Evolutionary conservation across 257 asterid genomes (phyloP).

Genomic region (Solanum pimpinellifolium): DNA sequence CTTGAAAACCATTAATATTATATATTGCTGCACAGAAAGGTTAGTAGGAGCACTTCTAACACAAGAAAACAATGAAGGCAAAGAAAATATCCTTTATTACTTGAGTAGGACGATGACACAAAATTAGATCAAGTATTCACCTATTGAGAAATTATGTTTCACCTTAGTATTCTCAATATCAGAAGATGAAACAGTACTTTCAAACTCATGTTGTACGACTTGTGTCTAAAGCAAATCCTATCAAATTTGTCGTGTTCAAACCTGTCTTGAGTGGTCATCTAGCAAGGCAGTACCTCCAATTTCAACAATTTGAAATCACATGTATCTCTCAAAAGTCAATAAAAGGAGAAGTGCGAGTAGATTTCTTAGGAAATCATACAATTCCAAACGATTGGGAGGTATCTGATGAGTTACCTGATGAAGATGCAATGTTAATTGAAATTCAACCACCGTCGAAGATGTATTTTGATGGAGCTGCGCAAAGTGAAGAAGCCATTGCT

Average conservation of each 20-base stretch:
- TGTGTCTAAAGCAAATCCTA: neutral
- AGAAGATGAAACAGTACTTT: neutral
- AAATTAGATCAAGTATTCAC: neutral
- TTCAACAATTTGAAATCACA: too few species aligned
- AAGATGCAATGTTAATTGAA: too few species aligned
- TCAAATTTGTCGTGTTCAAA: neutral
- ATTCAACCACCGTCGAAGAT: too few species aligned
- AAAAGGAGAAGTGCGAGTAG: too few species aligned
- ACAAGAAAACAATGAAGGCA: neutral
- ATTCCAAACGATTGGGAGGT: too few species aligned
- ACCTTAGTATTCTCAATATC: neutral
- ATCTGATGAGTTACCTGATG: too few species aligned
- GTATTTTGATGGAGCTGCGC: too few species aligned
- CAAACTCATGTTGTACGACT: neutral
- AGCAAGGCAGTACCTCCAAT: too few species aligned
- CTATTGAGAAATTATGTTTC: neutral
- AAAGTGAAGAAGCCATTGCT: too few species aligned
- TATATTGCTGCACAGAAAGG: neutral
- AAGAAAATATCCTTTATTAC: neutral
- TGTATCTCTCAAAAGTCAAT: too few species aligned
- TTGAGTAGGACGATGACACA: neutral
- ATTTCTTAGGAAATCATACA: too few species aligned
- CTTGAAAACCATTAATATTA: neutral
- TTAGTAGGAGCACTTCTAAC: neutral
- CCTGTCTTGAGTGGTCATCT: neutral